Conservation (phyloP, 805 yeast genomes). For the Kodamaea neixiangensis region DNA sequence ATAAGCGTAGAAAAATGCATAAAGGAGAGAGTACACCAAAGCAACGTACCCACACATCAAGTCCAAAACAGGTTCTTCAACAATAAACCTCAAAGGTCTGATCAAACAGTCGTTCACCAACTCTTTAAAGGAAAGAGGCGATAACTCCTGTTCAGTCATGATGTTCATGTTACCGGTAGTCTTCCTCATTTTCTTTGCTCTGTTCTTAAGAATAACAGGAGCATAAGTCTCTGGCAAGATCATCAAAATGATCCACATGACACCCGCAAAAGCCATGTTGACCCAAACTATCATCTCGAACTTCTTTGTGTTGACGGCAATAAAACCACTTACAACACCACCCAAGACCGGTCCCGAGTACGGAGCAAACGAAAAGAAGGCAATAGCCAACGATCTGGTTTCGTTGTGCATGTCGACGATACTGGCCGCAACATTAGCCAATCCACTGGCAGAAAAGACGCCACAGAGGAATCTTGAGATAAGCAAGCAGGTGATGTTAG, state of each 20-base stretch:
- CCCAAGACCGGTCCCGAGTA: conserved; percentile 93
- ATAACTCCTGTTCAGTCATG: conserved; percentile 92
- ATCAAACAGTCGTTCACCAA: conserved; percentile 69
- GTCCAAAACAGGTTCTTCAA: conserved; percentile 83
- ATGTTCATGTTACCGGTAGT: conserved; percentile 81
- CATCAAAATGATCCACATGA: conserved; percentile 67
- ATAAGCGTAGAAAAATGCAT: conserved; percentile 93
- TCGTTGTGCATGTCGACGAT: conserved; percentile 84
- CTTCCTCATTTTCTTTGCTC: conserved; percentile 67
- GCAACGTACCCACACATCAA: conserved; percentile 85
- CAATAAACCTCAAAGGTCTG: conserved; percentile 76
- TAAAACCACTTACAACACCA: conserved; percentile 85
- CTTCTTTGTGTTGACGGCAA: conserved; percentile 67
- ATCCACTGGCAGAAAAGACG: conserved; percentile 79
- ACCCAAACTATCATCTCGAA: conserved; percentile 83
- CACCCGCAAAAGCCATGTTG: conserved; percentile 89
- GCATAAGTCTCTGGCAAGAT: conserved; percentile 89
- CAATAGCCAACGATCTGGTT: conserved; percentile 86
- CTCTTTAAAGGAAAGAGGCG: conserved; percentile 67
- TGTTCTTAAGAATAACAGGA: conserved; percentile 70
- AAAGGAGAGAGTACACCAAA: conserved; percentile 83
- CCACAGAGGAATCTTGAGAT: conserved; percentile 88
- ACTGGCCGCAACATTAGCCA: conserved; percentile 87
- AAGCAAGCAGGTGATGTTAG: conserved; percentile 76
- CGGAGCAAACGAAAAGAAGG: conserved; percentile 89